Percentiles rank a stretch among this genome's conserved stretches.
Evolutionary conservation across 331 rosid species (phyloP).

Genomic region (Malus hybrid): DNA sequence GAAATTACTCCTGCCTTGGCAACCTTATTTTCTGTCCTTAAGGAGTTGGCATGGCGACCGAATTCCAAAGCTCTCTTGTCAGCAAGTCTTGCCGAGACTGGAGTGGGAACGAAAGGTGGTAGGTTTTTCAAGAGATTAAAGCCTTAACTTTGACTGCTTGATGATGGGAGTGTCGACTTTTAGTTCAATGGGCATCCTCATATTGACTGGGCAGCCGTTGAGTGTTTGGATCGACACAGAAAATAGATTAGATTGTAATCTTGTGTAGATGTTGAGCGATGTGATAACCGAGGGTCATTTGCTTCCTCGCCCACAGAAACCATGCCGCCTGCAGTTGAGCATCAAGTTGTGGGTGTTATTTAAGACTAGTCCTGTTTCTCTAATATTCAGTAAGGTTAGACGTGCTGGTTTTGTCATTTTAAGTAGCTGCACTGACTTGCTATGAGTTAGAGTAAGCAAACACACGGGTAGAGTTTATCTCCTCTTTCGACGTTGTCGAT

Average conservation of each 20-base stretch:
- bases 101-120: slow-evolving; percentile 31
- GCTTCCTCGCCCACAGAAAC: neutral
- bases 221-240: neutral
- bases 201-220: neutral
- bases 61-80: slow-evolving; percentile 35
- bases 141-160: neutral
- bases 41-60: slow-evolving; percentile 38
- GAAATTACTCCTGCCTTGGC: slow-evolving; percentile 33
- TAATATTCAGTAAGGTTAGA: slow-evolving; percentile 3
- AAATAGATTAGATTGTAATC: slow-evolving; percentile 4
- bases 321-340: neutral
- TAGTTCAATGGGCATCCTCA: neutral
- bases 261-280: neutral
- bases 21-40: slow-evolving; percentile 33
- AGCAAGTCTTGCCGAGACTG: slow-evolving; percentile 23
- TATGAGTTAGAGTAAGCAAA: slow-evolving; percentile 5
- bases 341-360: neutral
- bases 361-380: neutral
- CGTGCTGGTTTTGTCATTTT: neutral
- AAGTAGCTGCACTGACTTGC: slow-evolving; percentile 8
- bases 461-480: neutral
- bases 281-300: neutral
- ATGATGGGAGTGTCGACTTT: neutral
- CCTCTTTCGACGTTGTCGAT: neutral
- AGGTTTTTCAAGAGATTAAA: slow-evolving; percentile 34